These are phyloP conservation scores for Cutaneotrichosporon mucoides DNA, from an alignment of 1,284 basidiomycete genomes.

Conservation along the genomic window DNA sequence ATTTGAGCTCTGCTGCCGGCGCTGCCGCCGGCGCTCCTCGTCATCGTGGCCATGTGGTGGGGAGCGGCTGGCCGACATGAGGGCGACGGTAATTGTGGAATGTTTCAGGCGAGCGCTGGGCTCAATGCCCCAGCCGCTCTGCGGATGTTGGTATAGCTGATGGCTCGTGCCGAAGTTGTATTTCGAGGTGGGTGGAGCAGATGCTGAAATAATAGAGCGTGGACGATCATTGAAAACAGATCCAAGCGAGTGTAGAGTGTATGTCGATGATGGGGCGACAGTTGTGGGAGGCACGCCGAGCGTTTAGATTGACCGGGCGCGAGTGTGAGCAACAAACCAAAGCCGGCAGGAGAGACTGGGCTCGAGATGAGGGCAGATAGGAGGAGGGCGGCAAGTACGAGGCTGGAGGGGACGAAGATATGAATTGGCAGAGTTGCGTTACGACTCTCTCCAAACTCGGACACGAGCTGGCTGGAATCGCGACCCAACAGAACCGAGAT, in stretches of 20 bases:
- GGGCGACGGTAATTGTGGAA: background rate
- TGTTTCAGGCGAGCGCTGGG: background rate
- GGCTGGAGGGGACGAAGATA: too few species aligned
- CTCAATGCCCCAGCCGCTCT: background rate
- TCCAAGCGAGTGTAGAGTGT: too few species aligned
- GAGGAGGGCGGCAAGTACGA: too few species aligned
- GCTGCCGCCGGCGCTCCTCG: background rate
- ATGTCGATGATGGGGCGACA: too few species aligned
- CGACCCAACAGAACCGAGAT: background rate
- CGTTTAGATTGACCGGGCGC: too few species aligned
- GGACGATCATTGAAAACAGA: background rate
- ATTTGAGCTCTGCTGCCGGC: too few species aligned
- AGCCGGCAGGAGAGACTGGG: too few species aligned
- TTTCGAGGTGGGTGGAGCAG: background rate
- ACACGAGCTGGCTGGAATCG: background rate
- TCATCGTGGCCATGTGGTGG: background rate
- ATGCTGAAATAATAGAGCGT: background rate
- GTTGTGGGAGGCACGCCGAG: too few species aligned
- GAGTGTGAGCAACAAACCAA: too few species aligned
- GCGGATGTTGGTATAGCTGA: background rate
- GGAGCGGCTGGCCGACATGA: conserved; percentile 4
- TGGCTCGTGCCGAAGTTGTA: background rate
- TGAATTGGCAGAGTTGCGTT: too few species aligned
- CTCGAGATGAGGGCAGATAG: too few species aligned
- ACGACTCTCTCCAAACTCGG: background rate